phyloP scores from a whole-genome alignment of 306 rosid genomes.

The Prunus mongolica region DNA sequence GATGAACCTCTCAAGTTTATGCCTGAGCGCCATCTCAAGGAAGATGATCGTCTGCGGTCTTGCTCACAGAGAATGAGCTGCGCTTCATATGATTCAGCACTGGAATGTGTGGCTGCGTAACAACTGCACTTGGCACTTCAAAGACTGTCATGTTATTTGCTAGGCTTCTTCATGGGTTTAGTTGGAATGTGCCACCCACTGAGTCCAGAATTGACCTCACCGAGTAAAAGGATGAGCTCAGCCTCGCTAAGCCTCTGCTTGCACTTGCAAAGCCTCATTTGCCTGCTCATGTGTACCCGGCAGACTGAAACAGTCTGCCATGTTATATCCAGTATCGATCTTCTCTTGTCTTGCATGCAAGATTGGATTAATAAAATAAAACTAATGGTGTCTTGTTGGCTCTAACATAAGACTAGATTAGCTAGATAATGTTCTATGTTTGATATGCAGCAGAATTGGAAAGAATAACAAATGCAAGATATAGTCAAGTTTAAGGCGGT shows the following conservation, averaged over 20 bases:
- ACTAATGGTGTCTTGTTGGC: too few relatives aligned
- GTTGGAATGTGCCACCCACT: conserved; percentile 18
- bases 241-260: not conserved
- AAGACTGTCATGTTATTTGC: conserved; percentile 32
- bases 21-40: not conserved
- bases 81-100: not conserved
- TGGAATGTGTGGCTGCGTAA: conserved; percentile 24
- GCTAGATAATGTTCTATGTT: too few relatives aligned
- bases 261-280: not conserved
- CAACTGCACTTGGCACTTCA: conserved; percentile 18
- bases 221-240: not conserved
- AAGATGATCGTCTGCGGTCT: not conserved
- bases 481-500: too few relatives aligned
- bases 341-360: too few relatives aligned
- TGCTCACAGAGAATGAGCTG: not conserved
- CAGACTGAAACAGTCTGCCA: too few relatives aligned
- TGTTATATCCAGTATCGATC: too few relatives aligned
- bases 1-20: conserved; percentile 25
- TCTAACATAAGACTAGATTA: too few relatives aligned
- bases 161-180: conserved; percentile 31
- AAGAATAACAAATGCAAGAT: too few relatives aligned
- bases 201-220: not conserved
- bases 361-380: too few relatives aligned
- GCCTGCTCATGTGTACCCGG: not conserved
- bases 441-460: too few relatives aligned